phyloP scores from a whole-genome alignment of 2,329 filamentous ascomycete genomes.

The Talaromyces sp. region DNA sequence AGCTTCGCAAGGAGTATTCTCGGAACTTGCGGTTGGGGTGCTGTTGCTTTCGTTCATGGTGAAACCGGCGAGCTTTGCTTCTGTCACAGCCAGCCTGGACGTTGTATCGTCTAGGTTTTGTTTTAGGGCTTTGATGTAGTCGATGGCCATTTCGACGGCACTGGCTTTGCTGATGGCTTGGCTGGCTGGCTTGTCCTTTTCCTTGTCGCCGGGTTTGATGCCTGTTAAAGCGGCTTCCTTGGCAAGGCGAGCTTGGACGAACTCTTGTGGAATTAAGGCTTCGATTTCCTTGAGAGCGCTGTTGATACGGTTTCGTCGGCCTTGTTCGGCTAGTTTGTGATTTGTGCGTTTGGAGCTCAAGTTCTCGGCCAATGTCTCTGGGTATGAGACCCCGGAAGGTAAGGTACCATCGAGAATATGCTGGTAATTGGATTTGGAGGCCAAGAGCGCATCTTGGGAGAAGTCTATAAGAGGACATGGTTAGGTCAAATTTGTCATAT shows the following conservation, averaged over 20 bases:
- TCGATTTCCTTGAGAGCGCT: slow-evolving; percentile 90
- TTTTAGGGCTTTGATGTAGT: slow-evolving; percentile 87
- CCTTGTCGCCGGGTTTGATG: slow-evolving; percentile 46
- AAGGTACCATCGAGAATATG: slow-evolving; percentile 93
- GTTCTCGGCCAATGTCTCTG: slow-evolving; percentile 87
- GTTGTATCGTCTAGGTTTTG: slow-evolving; percentile 70
- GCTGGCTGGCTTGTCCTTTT: slow-evolving; percentile 51
- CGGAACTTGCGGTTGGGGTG: background rate
- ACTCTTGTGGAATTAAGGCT: slow-evolving; percentile 69
- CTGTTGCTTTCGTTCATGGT: slow-evolving; percentile 1
- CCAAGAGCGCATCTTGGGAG: slow-evolving; percentile 69
- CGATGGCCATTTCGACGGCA: slow-evolving; percentile 95
- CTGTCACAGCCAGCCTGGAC: slow-evolving; percentile 64
- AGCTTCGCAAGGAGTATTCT: background rate
- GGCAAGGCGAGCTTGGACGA: slow-evolving; percentile 47
- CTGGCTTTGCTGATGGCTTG: slow-evolving; percentile 87
- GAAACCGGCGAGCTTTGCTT: slow-evolving; percentile 45
- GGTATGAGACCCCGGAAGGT: slow-evolving; percentile 86
- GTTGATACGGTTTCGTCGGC: slow-evolving; percentile 92
- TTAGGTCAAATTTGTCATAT: background rate
- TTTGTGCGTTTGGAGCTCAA: slow-evolving; percentile 95
- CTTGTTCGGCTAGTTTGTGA: slow-evolving; percentile 97
- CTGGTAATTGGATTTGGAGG: slow-evolving; percentile 96
- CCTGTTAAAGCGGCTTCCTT: slow-evolving; percentile 43
- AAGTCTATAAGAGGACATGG: slow-evolving; percentile 38